Percentiles rank a stretch among this genome's conserved stretches.
Conservation (phyloP, 768 basidiomycete genomes). For the Cyathus striatus region DNA sequence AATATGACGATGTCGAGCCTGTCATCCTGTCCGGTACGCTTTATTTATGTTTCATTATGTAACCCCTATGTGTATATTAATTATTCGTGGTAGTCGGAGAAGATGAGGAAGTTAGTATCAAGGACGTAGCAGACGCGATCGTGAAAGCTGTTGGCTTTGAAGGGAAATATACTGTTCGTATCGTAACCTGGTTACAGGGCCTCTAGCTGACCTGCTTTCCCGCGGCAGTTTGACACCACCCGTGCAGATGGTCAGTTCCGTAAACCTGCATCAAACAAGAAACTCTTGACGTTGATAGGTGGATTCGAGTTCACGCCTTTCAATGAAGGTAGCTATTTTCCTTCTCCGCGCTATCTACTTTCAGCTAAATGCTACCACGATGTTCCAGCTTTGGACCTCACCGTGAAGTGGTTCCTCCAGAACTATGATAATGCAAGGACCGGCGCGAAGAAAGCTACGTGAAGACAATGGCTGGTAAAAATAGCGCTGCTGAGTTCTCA, state of each 20-base stretch:
- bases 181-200: not conserved
- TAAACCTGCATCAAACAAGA: constrained; percentile 93
- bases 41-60: no score
- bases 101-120: constrained; percentile 92
- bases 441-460: constrained; percentile 23
- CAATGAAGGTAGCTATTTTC: constrained; percentile 48
- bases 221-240: constrained; percentile 70
- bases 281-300: constrained; percentile 70
- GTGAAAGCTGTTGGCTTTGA: constrained; percentile 78
- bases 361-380: constrained; percentile 4
- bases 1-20: constrained; percentile 91
- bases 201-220: constrained; percentile 1
- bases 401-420: constrained; percentile 83
- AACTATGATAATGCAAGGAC: constrained; percentile 74
- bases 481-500: no score
- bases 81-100: constrained; percentile 67
- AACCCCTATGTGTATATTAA: no score
- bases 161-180: constrained; percentile 65
- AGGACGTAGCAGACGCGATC: constrained; percentile 85
- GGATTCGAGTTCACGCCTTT: constrained; percentile 92
- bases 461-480: no score
- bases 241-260: constrained; percentile 92
- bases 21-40: constrained; percentile 80
- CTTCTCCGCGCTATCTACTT: not conserved
- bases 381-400: constrained; percentile 70